Percentiles rank a stretch among this genome's conserved stretches.
These are phyloP conservation scores for Metschnikowia colocasiae DNA, from an alignment of 805 yeast genomes.

Conservation along the genomic window DNA sequence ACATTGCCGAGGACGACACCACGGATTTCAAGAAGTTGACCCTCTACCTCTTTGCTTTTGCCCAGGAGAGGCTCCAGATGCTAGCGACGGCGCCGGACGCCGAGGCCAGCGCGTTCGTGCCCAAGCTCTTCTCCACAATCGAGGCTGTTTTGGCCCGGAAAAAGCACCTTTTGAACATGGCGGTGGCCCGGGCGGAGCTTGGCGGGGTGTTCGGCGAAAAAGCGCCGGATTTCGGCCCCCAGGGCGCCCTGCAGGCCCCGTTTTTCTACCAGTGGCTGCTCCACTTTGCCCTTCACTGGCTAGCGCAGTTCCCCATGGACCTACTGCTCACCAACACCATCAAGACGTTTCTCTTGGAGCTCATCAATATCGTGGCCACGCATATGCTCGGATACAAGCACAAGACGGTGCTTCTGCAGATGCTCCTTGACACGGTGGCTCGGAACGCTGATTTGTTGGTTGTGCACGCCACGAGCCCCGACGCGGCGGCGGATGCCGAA, in stretches of 20 bases:
- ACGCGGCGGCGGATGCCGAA: neutral
- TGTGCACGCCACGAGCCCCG: slow-evolving; percentile 1
- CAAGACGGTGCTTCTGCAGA: slow-evolving; percentile 20
- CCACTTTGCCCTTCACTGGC: slow-evolving; percentile 25
- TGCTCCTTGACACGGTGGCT: slow-evolving; percentile 20
- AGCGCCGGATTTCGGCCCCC: neutral
- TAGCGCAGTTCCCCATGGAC: slow-evolving; percentile 17
- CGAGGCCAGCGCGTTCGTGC: slow-evolving; percentile 15
- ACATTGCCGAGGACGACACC: slow-evolving; percentile 24
- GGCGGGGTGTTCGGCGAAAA: slow-evolving; percentile 1
- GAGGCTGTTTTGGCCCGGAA: slow-evolving; percentile 33
- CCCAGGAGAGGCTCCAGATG: slow-evolving; percentile 22
- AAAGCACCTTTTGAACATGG: slow-evolving; percentile 24
- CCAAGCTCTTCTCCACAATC: slow-evolving; percentile 26
- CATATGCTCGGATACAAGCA: slow-evolving; percentile 28
- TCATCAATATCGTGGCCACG: slow-evolving; percentile 29
- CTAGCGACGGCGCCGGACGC: slow-evolving; percentile 2
- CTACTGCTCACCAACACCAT: slow-evolving; percentile 19
- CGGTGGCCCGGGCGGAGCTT: slow-evolving; percentile 18
- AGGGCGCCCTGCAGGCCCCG: slow-evolving; percentile 6
- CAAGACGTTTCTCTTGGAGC: slow-evolving; percentile 32
- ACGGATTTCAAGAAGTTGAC: slow-evolving; percentile 36
- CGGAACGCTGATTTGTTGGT: slow-evolving; percentile 5
- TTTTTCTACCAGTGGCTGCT: slow-evolving; percentile 32
- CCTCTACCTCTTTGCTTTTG: slow-evolving; percentile 32